Evolutionary conservation across 129 eudicot species (phyloP).

Genomic region (Ambrosia artemisiifolia): DNA sequence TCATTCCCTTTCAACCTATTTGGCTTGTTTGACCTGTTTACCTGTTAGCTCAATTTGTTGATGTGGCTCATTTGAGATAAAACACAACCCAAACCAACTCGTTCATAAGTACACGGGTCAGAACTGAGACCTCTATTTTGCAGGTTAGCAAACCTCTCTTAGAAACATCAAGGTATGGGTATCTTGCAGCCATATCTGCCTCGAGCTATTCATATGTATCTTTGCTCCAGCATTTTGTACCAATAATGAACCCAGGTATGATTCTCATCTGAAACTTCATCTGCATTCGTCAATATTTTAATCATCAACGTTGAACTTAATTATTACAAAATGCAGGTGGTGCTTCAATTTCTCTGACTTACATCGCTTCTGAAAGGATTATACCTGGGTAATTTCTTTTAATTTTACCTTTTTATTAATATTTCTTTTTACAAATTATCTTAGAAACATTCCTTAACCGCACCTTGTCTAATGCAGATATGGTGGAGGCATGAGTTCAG

Average conservation of each 20-base stretch:
- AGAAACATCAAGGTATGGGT: constrained; percentile 90
- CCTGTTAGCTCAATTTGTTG: not conserved
- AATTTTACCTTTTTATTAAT: not conserved
- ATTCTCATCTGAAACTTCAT: not conserved
- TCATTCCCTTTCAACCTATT: not conserved
- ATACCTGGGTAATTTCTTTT: constrained; percentile 70
- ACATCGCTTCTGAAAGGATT: constrained; percentile 88
- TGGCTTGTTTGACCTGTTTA: not conserved
- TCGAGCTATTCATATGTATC: constrained; percentile 91
- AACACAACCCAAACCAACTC: not conserved
- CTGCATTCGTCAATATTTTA: not conserved
- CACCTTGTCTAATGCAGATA: constrained; percentile 43
- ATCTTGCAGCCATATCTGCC: constrained; percentile 92
- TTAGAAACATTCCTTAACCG: not conserved
- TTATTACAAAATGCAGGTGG: constrained; percentile 51
- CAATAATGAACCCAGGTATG: constrained; percentile 90
- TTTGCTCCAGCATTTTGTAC: constrained; percentile 77
- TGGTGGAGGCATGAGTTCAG: constrained; percentile 99
- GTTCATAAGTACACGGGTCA: not conserved
- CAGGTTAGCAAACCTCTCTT: constrained; percentile 83
- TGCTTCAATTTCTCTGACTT: constrained; percentile 80
- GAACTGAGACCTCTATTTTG: not conserved
- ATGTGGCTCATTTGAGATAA: not conserved
- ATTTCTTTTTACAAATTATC: not conserved
- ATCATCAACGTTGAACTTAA: not conserved